Percentiles rank a stretch among this genome's conserved stretches.
Evolutionary conservation across 2,329 filamentous ascomycete genomes (phyloP).

Genomic region (Amauroascus verrucosus): DNA sequence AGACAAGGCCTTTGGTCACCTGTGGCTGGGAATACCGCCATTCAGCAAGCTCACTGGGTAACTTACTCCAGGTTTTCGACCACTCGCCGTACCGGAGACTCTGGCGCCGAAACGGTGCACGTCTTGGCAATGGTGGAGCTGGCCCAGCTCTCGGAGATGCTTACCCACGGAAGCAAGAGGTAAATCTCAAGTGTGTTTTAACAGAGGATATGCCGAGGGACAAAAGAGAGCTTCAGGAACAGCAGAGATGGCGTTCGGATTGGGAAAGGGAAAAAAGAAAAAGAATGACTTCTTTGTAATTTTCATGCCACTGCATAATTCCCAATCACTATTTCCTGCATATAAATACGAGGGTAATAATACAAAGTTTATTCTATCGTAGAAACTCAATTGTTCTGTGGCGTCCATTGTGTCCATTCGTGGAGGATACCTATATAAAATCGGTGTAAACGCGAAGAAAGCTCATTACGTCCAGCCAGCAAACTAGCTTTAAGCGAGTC

Average conservation of each 20-base stretch:
- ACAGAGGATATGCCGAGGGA: neutral
- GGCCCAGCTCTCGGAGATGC: neutral
- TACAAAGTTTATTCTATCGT: no score
- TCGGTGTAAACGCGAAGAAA: neutral
- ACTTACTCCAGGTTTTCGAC: slow-evolving; percentile 3
- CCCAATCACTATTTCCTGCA: no score
- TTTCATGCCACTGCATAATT: no score
- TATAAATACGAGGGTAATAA: no score
- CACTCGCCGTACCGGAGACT: neutral
- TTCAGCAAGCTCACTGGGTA: neutral
- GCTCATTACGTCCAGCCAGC: neutral
- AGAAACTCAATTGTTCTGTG: no score
- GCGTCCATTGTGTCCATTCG: neutral
- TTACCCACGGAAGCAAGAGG: neutral
- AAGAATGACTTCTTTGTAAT: no score
- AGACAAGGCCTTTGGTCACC: neutral
- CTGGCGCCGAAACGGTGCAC: neutral
- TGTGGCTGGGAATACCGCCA: neutral
- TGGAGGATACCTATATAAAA: no score
- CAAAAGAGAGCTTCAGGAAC: no score
- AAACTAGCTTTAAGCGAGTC: slow-evolving; percentile 34
- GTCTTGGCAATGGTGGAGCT: slow-evolving; percentile 1
- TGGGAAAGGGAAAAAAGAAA: no score
- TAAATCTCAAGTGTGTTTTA: neutral
- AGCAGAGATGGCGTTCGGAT: no score